Conservation (phyloP, 305 asterid genomes). For the Ajuga reptans region DNA sequence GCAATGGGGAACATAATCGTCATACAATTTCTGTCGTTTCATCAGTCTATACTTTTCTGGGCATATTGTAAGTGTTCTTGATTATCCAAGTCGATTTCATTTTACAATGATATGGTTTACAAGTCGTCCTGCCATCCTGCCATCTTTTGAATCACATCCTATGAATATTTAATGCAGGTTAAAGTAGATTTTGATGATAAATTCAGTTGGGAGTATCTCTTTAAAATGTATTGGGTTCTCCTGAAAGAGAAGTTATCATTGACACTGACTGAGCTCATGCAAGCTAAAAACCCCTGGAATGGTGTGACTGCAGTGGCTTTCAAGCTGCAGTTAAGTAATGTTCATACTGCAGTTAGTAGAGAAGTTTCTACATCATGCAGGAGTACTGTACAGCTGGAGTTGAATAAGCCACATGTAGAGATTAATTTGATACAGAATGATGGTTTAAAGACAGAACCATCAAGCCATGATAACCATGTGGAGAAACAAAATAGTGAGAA, state of each 20-base stretch:
- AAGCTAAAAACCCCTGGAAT: slow-evolving; percentile 56
- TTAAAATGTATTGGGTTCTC: slow-evolving; percentile 76
- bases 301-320: slow-evolving; percentile 29
- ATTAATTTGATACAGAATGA: slow-evolving; percentile 23
- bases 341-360: slow-evolving; percentile 27
- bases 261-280: slow-evolving; percentile 55
- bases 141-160: too few relatives aligned
- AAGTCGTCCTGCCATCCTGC: neutral
- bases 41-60: neutral
- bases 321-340: slow-evolving; percentile 28
- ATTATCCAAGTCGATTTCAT: neutral
- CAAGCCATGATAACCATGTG: slow-evolving; percentile 19
- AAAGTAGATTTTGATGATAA: slow-evolving; percentile 87
- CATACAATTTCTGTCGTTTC: neutral
- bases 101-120: neutral
- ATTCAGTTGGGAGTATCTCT: slow-evolving; percentile 88
- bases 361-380: slow-evolving; percentile 24
- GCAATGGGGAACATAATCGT: neutral
- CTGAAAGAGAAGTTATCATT: slow-evolving; percentile 59
- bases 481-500: slow-evolving; percentile 14
- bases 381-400: slow-evolving; percentile 35
- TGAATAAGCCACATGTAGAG: slow-evolving; percentile 34
- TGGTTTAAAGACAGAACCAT: slow-evolving; percentile 25
- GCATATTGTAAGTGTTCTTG: neutral
- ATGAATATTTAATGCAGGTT: slow-evolving; percentile 49